These are phyloP conservation scores for Solanum neorickii DNA, from an alignment of 257 asterid species.

Conservation along the genomic window DNA sequence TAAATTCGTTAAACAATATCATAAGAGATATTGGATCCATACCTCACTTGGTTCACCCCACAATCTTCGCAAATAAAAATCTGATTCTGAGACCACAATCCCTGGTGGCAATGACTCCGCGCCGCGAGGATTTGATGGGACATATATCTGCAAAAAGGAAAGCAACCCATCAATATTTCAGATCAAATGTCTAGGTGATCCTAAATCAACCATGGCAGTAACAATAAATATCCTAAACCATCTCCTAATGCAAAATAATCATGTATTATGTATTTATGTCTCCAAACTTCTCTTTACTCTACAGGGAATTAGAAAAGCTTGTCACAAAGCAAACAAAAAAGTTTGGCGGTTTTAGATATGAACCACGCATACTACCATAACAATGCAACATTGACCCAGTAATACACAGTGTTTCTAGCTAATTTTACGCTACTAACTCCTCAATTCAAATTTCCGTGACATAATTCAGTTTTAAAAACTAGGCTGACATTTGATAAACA, in stretches of 20 bases:
- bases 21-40: neutral
- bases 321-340: neutral
- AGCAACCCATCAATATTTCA: neutral
- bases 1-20: neutral
- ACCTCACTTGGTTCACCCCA: constrained; percentile 99
- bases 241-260: neutral
- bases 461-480: neutral
- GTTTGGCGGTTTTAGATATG: neutral
- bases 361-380: neutral
- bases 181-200: neutral
- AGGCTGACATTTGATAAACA: neutral
- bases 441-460: neutral
- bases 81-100: constrained; percentile 85
- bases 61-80: constrained; percentile 79
- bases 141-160: constrained; percentile 50
- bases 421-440: neutral
- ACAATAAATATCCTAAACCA: neutral
- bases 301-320: neutral
- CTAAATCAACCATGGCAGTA: neutral
- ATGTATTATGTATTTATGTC: neutral
- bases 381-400: neutral
- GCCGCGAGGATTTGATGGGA: constrained; percentile 95
- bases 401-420: neutral
- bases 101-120: constrained; percentile 99
- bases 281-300: neutral